Evolutionary conservation across 2,329 filamentous ascomycete species (phyloP), one percentile per base, ranked within the genome.

Genomic region (Alternaria longipes): DNA sequence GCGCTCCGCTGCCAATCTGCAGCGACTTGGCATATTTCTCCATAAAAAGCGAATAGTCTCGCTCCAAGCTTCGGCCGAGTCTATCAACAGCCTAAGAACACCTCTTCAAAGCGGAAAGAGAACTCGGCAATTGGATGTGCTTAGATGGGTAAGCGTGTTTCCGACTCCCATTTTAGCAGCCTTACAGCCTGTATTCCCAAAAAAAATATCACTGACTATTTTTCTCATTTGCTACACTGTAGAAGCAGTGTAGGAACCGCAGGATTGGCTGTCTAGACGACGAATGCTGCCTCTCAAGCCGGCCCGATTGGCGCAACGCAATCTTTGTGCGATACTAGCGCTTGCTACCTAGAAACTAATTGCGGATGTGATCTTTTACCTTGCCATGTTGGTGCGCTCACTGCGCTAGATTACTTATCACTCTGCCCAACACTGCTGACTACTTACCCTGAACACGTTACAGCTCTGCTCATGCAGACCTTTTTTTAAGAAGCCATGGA

Each of bases 161-260:
- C 14, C 1, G 1, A 16, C 28, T 30, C 0, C 0, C 11, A 0
- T 30, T 12, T 1, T 3, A 30, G 28, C 9, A 30, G 1, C 0
- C 9, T 12, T 12, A 12, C 9, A 30, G 11, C 28, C 28, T 12
- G 9, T 12, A 12, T n/a, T n/a, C n/a, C n/a, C n/a, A n/a, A n/a
- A n/a, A n/a, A n/a, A n/a, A n/a, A n/a, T n/a, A n/a, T n/a, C n/a
- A n/a, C n/a, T n/a, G n/a, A n/a, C n/a, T n/a, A n/a, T n/a, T 30
- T 30, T 11, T 30, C 28, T 11, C 5, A 11, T 1, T 4, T 1
- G 9, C 0, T 30, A 30, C 11, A 30, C 9, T 30, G 9, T 12
- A 30, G 0, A 30, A 30, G 9, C 28, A 30, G 28, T 1, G 11
- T 3, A 30, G 5, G 28, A 0, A 30, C 1, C 28, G 4, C 28